Percentiles rank a stretch among this genome's conserved stretches.
Conservation (phyloP, 2,329 filamentous ascomycete species). For the Dothideomycetes sp. region DNA sequence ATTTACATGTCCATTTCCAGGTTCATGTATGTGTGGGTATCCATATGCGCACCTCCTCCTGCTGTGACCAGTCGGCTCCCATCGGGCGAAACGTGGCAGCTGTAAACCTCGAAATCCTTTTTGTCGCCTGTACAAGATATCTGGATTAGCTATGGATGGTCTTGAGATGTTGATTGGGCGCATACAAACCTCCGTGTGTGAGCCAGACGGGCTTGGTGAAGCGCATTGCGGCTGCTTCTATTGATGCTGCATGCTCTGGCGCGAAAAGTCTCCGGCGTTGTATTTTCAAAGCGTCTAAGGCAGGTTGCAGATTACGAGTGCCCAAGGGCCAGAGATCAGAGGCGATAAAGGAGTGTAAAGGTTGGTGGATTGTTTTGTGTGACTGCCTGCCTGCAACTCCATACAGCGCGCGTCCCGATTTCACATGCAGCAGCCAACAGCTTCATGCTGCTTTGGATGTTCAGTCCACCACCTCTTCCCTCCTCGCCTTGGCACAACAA, state of each 20-base stretch:
- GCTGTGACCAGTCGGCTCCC: conserved; percentile 86
- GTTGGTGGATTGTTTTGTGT: too few species aligned
- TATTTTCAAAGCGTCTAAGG: too few species aligned
- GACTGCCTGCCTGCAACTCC: too few species aligned
- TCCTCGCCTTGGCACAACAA: too few species aligned
- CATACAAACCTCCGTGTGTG: conserved; percentile 68
- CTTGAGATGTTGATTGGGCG: background rate
- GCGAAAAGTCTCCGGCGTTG: too few species aligned
- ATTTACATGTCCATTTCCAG: background rate
- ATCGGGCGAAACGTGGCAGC: conserved; percentile 93
- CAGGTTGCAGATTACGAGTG: too few species aligned
- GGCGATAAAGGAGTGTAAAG: too few species aligned
- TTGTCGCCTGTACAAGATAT: conserved; percentile 60
- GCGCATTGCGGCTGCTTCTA: conserved; percentile 30
- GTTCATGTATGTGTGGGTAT: background rate
- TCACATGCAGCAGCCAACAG: too few species aligned
- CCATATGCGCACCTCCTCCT: conserved; percentile 61
- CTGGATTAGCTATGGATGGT: background rate
- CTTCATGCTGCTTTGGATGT: too few species aligned
- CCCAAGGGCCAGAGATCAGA: too few species aligned
- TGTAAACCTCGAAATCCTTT: conserved; percentile 98
- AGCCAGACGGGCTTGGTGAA: conserved; percentile 94
- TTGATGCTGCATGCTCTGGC: conserved; percentile 8
- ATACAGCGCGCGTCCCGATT: too few species aligned
- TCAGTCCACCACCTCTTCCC: too few species aligned